A percentile compares a stretch with the other conserved stretches of the same genome.
Conservation (phyloP, 2,329 filamentous ascomycete genomes). For the Fusarium sp. region DNA sequence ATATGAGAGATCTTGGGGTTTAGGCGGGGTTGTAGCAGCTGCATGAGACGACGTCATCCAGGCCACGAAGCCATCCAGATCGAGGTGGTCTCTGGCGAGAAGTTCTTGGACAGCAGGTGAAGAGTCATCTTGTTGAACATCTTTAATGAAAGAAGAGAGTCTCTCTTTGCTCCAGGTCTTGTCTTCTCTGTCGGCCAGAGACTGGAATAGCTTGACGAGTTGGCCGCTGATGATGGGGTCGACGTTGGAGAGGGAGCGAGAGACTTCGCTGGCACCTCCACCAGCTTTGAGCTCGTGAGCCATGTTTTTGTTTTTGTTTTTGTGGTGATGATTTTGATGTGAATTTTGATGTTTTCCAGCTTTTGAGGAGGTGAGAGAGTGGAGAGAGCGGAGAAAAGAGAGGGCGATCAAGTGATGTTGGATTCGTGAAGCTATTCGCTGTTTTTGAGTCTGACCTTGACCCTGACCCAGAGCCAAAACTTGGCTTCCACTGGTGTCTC, state of each 20-base stretch:
- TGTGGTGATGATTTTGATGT: neutral
- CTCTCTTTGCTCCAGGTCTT: slow-evolving; percentile 61
- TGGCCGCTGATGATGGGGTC: slow-evolving; percentile 56
- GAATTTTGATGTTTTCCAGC: neutral
- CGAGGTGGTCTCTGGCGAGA: slow-evolving; percentile 53
- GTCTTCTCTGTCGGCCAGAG: slow-evolving; percentile 54
- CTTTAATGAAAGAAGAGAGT: slow-evolving; percentile 59
- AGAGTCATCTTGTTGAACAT: slow-evolving; percentile 58
- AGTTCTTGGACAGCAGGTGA: slow-evolving; percentile 44
- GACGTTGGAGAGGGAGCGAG: slow-evolving; percentile 56
- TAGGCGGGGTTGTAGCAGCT: slow-evolving; percentile 56
- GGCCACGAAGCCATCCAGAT: slow-evolving; percentile 62
- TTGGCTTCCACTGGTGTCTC: slow-evolving; percentile 8
- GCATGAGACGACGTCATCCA: slow-evolving; percentile 67
- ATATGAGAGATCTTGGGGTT: slow-evolving; percentile 70
- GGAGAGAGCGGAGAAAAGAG: slow-evolving; percentile 37
- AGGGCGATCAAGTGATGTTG: slow-evolving; percentile 32
- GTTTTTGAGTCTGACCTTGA: slow-evolving; percentile 7
- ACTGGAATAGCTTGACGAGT: slow-evolving; percentile 60
- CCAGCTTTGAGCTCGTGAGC: slow-evolving; percentile 54
- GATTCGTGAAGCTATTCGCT: slow-evolving; percentile 40
- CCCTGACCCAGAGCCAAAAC: neutral
- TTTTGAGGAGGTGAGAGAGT: slow-evolving; percentile 7
- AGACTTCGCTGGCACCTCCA: slow-evolving; percentile 59
- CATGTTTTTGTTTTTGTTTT: slow-evolving; percentile 14